Conservation (phyloP, 306 rosid genomes). For the Crataegus laevigata region DNA sequence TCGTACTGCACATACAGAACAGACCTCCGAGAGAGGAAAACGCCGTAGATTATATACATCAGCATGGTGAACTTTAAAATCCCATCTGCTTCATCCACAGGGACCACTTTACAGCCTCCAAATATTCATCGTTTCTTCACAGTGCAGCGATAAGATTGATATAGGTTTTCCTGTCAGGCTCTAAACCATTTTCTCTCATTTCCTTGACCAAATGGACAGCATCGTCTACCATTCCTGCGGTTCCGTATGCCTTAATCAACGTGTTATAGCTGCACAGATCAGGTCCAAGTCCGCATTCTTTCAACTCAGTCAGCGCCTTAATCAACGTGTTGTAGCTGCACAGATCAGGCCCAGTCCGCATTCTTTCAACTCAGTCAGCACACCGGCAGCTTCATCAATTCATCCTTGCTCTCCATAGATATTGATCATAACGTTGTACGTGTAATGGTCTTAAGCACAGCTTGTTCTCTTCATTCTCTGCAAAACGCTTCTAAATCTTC, state of each 20-base stretch:
- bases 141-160: slow-evolving; percentile 59
- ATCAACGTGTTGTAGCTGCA: slow-evolving; percentile 85
- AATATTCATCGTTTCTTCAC: slow-evolving; percentile 59
- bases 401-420: slow-evolving; percentile 90
- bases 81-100: slow-evolving; percentile 93
- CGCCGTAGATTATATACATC: neutral
- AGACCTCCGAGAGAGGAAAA: neutral
- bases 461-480: slow-evolving; percentile 63
- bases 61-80: slow-evolving; percentile 27
- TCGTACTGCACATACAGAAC: no score
- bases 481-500: slow-evolving; percentile 50
- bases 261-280: slow-evolving; percentile 88
- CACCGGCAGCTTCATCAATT: slow-evolving; percentile 62
- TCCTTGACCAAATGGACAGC: slow-evolving; percentile 77
- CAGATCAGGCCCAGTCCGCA: slow-evolving; percentile 67
- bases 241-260: slow-evolving; percentile 83
- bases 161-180: slow-evolving; percentile 81
- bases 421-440: slow-evolving; percentile 83
- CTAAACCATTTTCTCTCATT: slow-evolving; percentile 72
- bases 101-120: slow-evolving; percentile 97
- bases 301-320: slow-evolving; percentile 77
- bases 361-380: slow-evolving; percentile 61
- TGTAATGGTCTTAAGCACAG: slow-evolving; percentile 59
- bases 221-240: slow-evolving; percentile 89
- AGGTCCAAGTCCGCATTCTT: slow-evolving; percentile 58